Conservation (phyloP, 2,329 filamentous ascomycete species). For the Podosphaera leucotricha region DNA sequence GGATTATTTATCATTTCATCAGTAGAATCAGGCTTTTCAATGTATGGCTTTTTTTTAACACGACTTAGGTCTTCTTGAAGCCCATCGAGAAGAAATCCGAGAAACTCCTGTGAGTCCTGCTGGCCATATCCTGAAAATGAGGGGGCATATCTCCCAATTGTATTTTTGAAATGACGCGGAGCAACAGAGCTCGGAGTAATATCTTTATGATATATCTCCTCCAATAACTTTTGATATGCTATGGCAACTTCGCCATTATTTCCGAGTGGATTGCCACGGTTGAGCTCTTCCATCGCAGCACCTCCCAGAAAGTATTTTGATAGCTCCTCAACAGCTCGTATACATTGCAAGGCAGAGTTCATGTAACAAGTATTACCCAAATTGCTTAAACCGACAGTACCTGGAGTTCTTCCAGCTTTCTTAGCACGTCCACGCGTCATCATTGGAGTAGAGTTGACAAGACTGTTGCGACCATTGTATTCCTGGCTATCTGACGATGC, state of each 20-base stretch:
- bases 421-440: constrained; percentile 50
- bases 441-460: constrained; percentile 31
- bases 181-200: constrained; percentile 42
- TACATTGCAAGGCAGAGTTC: constrained; percentile 91
- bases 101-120: constrained; percentile 91
- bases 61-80: constrained; percentile 89
- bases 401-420: constrained; percentile 44
- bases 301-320: constrained; percentile 70
- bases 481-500: constrained; percentile 18
- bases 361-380: constrained; percentile 97
- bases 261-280: constrained; percentile 62
- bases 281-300: constrained; percentile 58
- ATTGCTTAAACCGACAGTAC: constrained; percentile 67
- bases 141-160: constrained; percentile 57
- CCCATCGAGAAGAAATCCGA: constrained; percentile 83
- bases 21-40: constrained; percentile 91
- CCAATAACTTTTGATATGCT: constrained; percentile 53
- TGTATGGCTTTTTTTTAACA: constrained; percentile 87
- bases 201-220: constrained; percentile 49
- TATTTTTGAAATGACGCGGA: constrained; percentile 61
- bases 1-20: constrained; percentile 82
- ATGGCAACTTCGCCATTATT: constrained; percentile 73
- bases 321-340: constrained; percentile 80
- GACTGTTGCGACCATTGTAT: constrained; percentile 47
- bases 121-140: constrained; percentile 88